These are phyloP conservation scores for Candida montana DNA, from an alignment of 805 yeast genomes.

Conservation along the genomic window DNA sequence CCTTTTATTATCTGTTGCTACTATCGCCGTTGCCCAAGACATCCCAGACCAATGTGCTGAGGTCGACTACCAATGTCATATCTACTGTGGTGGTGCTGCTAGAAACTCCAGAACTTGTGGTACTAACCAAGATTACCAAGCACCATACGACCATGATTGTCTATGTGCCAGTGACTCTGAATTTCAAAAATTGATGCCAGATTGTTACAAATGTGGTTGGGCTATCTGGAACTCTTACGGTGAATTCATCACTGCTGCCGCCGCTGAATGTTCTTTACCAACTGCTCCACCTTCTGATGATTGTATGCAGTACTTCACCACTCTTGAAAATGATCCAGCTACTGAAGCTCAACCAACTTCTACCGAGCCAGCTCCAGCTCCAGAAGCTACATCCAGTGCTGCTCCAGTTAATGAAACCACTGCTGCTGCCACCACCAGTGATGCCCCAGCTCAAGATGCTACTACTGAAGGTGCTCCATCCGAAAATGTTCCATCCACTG, in stretches of 20 bases:
- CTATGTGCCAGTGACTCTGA: conserved; percentile 6
- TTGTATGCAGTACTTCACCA: not conserved
- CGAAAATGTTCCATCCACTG: not conserved
- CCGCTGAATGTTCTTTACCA: conserved; percentile 7
- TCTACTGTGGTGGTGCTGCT: conserved; percentile 7
- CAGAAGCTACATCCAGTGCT: not conserved
- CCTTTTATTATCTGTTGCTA: not conserved
- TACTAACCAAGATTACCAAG: not conserved
- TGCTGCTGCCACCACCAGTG: not conserved
- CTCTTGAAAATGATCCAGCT: not conserved
- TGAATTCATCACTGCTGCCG: conserved; percentile 1
- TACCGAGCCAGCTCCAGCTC: not conserved
- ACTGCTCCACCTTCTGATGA: conserved; percentile 7
- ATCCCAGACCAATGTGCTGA: not conserved
- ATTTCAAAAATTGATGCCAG: not conserved
- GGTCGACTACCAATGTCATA: conserved; percentile 3
- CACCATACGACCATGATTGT: conserved; percentile 9
- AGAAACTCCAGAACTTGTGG: conserved; percentile 7
- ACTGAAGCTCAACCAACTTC: not conserved
- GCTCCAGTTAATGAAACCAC: not conserved
- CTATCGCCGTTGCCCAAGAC: not conserved
- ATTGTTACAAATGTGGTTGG: conserved; percentile 11
- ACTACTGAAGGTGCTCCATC: not conserved
- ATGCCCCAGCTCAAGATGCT: not conserved
- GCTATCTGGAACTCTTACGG: conserved; percentile 8